phyloP scores from a whole-genome alignment of 768 basidiomycete genomes.

The Coprinopsis sp. region DNA sequence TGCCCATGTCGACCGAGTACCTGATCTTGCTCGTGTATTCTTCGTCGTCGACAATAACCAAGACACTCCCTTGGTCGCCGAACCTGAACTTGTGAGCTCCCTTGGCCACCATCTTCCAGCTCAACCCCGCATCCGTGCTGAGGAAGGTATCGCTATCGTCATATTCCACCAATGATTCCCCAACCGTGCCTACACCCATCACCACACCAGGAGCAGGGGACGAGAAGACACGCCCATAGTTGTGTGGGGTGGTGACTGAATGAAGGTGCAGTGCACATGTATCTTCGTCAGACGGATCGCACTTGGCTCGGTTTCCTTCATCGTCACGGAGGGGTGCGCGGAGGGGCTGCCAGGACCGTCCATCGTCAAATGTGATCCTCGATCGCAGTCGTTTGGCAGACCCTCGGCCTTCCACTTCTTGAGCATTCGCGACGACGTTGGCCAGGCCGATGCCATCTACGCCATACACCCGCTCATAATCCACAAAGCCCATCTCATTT shows the following conservation, averaged over 20 bases:
- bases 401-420: slow-evolving; percentile 72
- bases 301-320: slow-evolving; percentile 58
- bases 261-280: slow-evolving; percentile 85
- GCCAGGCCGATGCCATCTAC: slow-evolving; percentile 89
- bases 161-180: slow-evolving; percentile 61
- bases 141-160: slow-evolving; percentile 92
- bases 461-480: slow-evolving; percentile 85
- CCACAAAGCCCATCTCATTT: slow-evolving; percentile 84
- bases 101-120: slow-evolving; percentile 72
- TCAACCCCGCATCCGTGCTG: slow-evolving; percentile 82
- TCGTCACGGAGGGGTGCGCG: slow-evolving; percentile 51
- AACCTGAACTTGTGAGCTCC: slow-evolving; percentile 95
- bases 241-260: slow-evolving; percentile 90
- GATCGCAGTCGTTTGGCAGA: slow-evolving; percentile 73
- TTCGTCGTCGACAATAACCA: slow-evolving; percentile 85
- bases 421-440: slow-evolving; percentile 79
- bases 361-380: slow-evolving; percentile 86
- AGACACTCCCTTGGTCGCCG: slow-evolving; percentile 80
- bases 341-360: slow-evolving; percentile 75
- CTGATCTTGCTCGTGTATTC: slow-evolving; percentile 59
- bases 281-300: slow-evolving; percentile 51
- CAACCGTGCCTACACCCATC: slow-evolving; percentile 95
- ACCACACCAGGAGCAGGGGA: slow-evolving; percentile 91
- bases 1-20: slow-evolving; percentile 82
- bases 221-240: slow-evolving; percentile 91